phyloP scores from a whole-genome alignment of 1,139 yeast genomes.

The Suhomyces ambrosiae region DNA sequence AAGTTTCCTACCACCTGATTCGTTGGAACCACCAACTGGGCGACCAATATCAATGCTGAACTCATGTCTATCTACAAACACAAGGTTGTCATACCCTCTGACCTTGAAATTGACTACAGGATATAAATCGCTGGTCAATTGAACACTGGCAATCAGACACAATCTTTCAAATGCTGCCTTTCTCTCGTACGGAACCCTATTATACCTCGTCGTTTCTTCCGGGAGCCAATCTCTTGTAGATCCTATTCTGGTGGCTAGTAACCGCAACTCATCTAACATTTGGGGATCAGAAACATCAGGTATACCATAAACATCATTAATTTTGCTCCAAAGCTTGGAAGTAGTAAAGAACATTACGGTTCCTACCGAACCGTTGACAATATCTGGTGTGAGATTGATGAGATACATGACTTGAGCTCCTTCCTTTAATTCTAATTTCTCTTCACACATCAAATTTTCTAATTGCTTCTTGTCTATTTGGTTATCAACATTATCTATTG shows the following conservation, averaged over 20 bases:
- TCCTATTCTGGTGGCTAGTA: constrained; percentile 32
- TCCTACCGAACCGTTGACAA: constrained; percentile 63
- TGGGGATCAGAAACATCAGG: constrained; percentile 24
- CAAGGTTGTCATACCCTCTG: constrained; percentile 29
- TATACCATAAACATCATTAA: constrained; percentile 30
- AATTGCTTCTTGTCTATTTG: constrained; percentile 27
- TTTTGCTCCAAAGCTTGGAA: constrained; percentile 27
- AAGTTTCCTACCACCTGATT: constrained; percentile 25
- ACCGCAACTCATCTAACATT: constrained; percentile 29
- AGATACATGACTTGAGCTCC: constrained; percentile 66
- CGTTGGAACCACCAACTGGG: constrained; percentile 8
- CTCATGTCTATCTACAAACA: constrained; percentile 68
- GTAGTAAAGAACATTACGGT: constrained; percentile 65
- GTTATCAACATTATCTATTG: constrained; percentile 47
- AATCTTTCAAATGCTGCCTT: constrained; percentile 29
- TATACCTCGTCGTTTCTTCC: constrained; percentile 43
- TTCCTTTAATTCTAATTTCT: constrained; percentile 47
- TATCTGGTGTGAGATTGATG: constrained; percentile 43
- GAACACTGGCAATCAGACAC: constrained; percentile 35
- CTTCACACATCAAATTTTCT: constrained; percentile 52
- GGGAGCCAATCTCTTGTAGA: constrained; percentile 31
- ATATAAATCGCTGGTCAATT: constrained; percentile 31
- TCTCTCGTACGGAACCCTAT: constrained; percentile 33
- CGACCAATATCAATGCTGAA: constrained; percentile 53
- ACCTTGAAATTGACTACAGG: constrained; percentile 63